These are phyloP conservation scores for Linnemannia hyalina DNA, from an alignment of 192 early-diverging fungal genomes.

Conservation along the genomic window DNA sequence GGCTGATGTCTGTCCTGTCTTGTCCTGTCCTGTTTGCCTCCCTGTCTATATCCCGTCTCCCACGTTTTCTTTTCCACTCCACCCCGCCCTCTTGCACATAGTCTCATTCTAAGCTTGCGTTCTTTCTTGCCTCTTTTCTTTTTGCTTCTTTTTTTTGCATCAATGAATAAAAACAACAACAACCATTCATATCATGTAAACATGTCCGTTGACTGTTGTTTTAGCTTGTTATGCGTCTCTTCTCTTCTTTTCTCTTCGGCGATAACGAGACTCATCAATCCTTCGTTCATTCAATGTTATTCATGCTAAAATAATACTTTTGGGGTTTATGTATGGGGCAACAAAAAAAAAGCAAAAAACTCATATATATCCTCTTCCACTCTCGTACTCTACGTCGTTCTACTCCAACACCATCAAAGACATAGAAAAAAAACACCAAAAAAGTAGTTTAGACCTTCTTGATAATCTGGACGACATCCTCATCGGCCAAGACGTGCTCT, in stretches of 20 bases:
- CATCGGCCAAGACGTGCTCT: slow-evolving; percentile 90
- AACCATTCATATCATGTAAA: neutral
- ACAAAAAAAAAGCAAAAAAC: no score
- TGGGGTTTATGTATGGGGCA: no score
- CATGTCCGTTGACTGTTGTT: neutral
- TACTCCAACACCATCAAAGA: neutral
- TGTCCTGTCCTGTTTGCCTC: no score
- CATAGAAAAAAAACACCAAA: neutral
- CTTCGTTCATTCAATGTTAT: no score
- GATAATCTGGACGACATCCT: slow-evolving; percentile 96
- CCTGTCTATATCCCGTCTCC: no score
- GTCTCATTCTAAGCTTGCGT: neutral
- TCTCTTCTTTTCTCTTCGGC: neutral
- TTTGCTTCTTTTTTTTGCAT: neutral
- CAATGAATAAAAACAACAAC: neutral
- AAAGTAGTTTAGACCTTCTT: slow-evolving; percentile 61
- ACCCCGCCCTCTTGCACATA: no score
- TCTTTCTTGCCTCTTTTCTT: neutral
- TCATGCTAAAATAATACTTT: no score
- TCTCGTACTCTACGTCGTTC: neutral
- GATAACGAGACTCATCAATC: no score
- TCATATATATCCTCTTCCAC: no score
- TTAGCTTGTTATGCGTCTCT: neutral
- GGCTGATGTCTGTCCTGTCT: no score
- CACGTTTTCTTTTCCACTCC: no score